A percentile compares a stretch with the other conserved stretches of the same genome.
Evolutionary conservation across 2,329 filamentous ascomycete genomes (phyloP).

Genomic region (Apiospora phragmitis): DNA sequence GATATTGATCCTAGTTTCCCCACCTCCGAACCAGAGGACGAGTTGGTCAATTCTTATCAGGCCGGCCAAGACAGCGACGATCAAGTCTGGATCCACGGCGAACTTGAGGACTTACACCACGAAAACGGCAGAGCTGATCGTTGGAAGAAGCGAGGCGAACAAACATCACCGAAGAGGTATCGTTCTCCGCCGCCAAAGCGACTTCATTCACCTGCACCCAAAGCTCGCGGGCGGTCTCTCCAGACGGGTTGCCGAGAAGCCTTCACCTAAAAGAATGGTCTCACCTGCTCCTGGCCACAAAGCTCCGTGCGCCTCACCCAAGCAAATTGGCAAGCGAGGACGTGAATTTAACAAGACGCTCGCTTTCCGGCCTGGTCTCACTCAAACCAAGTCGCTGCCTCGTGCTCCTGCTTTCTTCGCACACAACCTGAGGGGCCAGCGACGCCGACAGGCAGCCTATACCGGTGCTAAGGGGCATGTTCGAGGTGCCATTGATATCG

Average conservation of each 20-base stretch:
- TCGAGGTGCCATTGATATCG: constrained; percentile 94
- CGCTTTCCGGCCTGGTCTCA: constrained; percentile 64
- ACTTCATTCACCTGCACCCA: constrained; percentile 51
- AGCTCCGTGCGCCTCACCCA: not conserved
- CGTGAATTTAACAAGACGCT: constrained; percentile 43
- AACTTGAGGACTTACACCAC: constrained; percentile 66
- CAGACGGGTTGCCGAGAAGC: constrained; percentile 60
- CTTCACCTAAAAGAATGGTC: constrained; percentile 63
- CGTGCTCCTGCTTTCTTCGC: constrained; percentile 73
- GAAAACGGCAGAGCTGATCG: constrained; percentile 52
- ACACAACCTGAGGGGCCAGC: constrained; percentile 46
- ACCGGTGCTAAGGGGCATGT: constrained; percentile 61
- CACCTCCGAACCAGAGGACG: constrained; percentile 86
- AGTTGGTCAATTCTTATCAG: constrained; percentile 71
- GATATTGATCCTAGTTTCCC: constrained; percentile 98
- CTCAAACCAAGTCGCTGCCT: constrained; percentile 84
- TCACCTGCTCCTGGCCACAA: not conserved
- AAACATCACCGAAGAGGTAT: constrained; percentile 61
- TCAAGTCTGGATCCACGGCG: constrained; percentile 68
- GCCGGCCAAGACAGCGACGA: constrained; percentile 64
- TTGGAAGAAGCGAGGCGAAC: constrained; percentile 50
- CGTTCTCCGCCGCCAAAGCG: constrained; percentile 54
- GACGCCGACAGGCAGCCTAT: constrained; percentile 33
- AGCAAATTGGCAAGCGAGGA: constrained; percentile 22
- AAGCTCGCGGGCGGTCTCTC: constrained; percentile 55